These are phyloP conservation scores for Rhodotorula graminis DNA, from an alignment of 768 basidiomycete species.

Conservation along the genomic window DNA sequence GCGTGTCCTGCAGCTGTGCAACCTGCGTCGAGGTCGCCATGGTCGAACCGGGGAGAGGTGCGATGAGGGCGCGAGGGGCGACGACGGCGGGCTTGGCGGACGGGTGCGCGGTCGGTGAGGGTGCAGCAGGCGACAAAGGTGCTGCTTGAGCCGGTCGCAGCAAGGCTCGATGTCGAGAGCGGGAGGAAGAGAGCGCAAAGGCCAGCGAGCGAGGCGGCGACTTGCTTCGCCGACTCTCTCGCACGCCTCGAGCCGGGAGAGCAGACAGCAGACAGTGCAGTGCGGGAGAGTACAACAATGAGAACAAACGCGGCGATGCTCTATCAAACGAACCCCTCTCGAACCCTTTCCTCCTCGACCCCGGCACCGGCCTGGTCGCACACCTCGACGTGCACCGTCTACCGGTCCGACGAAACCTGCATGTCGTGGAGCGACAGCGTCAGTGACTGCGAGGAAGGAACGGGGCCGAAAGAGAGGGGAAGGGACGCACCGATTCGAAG, in stretches of 20 bases:
- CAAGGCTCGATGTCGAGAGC: too few species aligned
- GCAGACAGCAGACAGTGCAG: background rate
- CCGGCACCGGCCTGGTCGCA: too few species aligned
- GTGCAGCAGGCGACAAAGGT: too few species aligned
- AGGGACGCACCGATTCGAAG: constrained; percentile 30
- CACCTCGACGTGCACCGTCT: too few species aligned
- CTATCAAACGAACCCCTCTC: background rate
- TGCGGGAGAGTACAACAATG: background rate
- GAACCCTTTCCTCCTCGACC: background rate
- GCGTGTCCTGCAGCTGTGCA: constrained; percentile 11
- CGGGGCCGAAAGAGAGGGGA: background rate
- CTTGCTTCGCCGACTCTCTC: background rate
- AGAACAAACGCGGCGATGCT: too few species aligned
- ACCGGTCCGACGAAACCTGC: constrained; percentile 13
- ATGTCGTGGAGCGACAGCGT: background rate
- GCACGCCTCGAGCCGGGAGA: too few species aligned
- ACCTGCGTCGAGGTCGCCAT: background rate
- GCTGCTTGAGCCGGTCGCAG: too few species aligned
- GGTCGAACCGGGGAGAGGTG: background rate
- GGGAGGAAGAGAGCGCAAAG: too few species aligned
- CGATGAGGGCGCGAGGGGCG: background rate
- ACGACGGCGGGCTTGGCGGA: background rate
- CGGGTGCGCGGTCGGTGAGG: too few species aligned
- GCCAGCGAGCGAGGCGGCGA: too few species aligned
- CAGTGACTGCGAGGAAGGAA: background rate